phyloP scores from a whole-genome alignment of 148 eudicot genomes.

The Chenopodium formosanum region DNA sequence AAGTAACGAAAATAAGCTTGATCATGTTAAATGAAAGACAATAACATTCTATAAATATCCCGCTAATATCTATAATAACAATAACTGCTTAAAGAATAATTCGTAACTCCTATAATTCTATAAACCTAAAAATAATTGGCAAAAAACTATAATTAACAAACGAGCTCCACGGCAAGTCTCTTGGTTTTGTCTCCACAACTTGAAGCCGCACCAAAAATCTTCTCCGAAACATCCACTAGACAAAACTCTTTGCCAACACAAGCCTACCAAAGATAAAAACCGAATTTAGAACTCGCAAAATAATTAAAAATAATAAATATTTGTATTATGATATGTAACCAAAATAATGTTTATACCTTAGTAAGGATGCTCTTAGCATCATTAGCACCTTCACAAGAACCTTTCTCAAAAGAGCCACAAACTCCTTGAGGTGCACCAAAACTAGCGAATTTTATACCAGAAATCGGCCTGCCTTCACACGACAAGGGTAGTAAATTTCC shows the following conservation, averaged over 20 bases:
- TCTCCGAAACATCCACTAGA: conserved; percentile 31
- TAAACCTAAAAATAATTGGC: neutral
- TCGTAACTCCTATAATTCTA: neutral
- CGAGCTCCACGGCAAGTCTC: conserved; percentile 49
- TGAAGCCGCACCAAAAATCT: conserved; percentile 35
- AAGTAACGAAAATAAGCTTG: too few relatives aligned
- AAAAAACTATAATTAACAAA: conserved; percentile 26
- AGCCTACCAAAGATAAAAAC: conserved; percentile 20
- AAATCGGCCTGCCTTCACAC: conserved; percentile 44
- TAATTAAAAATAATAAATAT: too few relatives aligned
- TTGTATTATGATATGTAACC: too few relatives aligned
- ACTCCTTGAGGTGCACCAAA: conserved; percentile 47
- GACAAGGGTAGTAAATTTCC: conserved; percentile 38
- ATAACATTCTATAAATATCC: too few relatives aligned
- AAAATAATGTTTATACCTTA: conserved; percentile 23
- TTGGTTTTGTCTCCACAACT: conserved; percentile 25
- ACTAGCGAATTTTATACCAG: conserved; percentile 44
- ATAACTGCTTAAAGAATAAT: too few relatives aligned
- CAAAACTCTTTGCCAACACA: conserved; percentile 53
- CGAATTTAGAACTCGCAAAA: neutral
- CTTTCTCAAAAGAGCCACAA: conserved; percentile 45
- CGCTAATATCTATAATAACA: too few relatives aligned
- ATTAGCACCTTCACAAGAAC: conserved; percentile 34
- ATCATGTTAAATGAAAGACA: too few relatives aligned
- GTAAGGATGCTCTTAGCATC: conserved; percentile 38